Base-by-base conservation (phyloP, 1,284 basidiomycete species). In the Cutaneotrichosporon sp. region DNA sequence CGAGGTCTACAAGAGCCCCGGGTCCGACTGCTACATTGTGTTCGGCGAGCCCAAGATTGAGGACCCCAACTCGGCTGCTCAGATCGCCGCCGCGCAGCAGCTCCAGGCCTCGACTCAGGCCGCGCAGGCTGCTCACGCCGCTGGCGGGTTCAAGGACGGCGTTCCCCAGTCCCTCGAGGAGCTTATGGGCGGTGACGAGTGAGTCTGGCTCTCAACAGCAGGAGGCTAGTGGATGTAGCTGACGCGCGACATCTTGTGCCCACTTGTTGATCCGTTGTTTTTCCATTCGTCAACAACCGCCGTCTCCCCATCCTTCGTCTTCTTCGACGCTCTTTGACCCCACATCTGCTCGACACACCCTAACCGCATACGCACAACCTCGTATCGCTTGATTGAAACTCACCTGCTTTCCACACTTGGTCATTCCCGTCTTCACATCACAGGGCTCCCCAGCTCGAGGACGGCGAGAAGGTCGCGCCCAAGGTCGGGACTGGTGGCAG, bases 41-140 rank as follows among this genome's bases (percentile, higher is more conserved):
- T 99, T 98, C 74, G 96, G 96, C 73, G 96, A 99, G 85, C 94
- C 93, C 72, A 97, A 95, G 89, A 87, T 92, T 72, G 94, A 97
- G 84, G 94, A 97, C 81, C 91, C 91, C 85, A 89, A 89, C 81
- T 86, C 88, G 56, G 87, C 90, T 72, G 90, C 90, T 65, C 91
- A 92, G 80, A 81, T 94, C 65, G 86, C 86, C 65, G 89, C 91
- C 67, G 89, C 90, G 60, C 92, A 94, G 78, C 92, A 93, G 77
- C 85, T 92, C 72, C 87, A 88, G 52, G 80, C 80, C 42, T 76
- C 74, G 59, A 76, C 73, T 59, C 72, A 77, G 56, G 80, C 80
- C 36, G 79, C 79, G 50, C 79, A 79, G 71, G 69, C 73, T 26
- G 80, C 80, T 57, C 77, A 80, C 65, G 69, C 69, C 52, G 70